Percentiles rank a stretch among this genome's conserved stretches.
Conservation (phyloP, 257 asterid genomes). For the Capsicum chinense region DNA sequence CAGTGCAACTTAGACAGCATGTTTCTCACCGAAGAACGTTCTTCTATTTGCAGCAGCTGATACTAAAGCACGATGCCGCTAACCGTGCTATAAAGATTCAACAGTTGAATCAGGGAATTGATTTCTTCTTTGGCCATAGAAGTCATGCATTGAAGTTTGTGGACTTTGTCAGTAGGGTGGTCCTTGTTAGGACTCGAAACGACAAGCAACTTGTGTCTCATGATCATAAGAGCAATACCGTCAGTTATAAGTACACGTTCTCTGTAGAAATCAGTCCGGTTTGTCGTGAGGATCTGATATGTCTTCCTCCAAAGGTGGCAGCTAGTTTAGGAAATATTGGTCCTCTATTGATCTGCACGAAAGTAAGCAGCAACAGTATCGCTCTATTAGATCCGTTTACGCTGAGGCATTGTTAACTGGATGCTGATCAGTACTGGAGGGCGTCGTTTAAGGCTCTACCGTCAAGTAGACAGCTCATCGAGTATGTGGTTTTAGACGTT, state of each 20-base stretch:
- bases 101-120: conserved; percentile 61
- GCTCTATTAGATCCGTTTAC: conserved; percentile 53
- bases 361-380: background rate
- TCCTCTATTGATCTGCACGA: conserved; percentile 47
- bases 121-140: conserved; percentile 52
- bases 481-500: conserved; percentile 42
- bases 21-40: conserved; percentile 63
- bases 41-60: conserved; percentile 64
- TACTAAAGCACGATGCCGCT: conserved; percentile 62
- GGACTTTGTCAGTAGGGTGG: conserved; percentile 48
- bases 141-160: conserved; percentile 58
- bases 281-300: conserved; percentile 63
- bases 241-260: conserved; percentile 53
- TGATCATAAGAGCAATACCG: conserved; percentile 53
- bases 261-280: conserved; percentile 55
- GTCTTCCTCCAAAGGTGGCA: conserved; percentile 54
- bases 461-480: conserved; percentile 58
- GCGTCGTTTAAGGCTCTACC: conserved; percentile 51
- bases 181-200: conserved; percentile 45
- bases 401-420: conserved; percentile 48
- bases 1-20: conserved; percentile 61
- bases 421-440: conserved; percentile 56
- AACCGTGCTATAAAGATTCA: conserved; percentile 53
- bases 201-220: conserved; percentile 61
- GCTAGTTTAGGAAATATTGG: conserved; percentile 54